Evolutionary conservation across 2,329 filamentous ascomycete genomes (phyloP).

Genomic region (Verticillium dahliae): DNA sequence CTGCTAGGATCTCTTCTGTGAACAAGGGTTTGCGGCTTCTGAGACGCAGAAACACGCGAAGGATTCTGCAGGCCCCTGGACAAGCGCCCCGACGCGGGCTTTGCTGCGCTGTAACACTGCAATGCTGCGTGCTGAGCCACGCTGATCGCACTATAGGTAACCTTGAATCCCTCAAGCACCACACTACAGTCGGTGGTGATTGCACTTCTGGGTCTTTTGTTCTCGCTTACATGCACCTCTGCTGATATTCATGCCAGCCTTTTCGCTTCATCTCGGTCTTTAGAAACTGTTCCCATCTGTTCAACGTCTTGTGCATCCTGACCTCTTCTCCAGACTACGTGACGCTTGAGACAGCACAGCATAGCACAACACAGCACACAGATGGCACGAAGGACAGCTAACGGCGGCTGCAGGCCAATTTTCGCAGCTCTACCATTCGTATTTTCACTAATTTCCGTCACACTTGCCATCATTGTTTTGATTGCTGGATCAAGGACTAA

Average conservation of each 20-base stretch:
- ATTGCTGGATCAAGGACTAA: conserved; percentile 19
- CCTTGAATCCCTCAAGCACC: neutral
- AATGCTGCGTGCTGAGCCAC: neutral
- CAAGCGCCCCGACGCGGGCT: neutral
- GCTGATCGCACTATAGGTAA: neutral
- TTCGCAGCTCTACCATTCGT: conserved; percentile 13
- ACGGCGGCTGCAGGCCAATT: conserved; percentile 1
- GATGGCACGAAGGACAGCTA: conserved; percentile 7
- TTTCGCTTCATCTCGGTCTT: neutral
- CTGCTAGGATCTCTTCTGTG: neutral
- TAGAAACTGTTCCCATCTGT: too few relatives aligned
- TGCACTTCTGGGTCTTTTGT: neutral
- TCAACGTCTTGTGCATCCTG: too few relatives aligned
- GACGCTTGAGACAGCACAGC: too few relatives aligned
- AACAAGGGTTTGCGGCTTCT: neutral
- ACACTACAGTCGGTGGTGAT: neutral
- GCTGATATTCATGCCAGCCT: neutral
- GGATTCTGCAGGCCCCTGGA: neutral
- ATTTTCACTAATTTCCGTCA: conserved; percentile 15
- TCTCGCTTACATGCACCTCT: neutral
- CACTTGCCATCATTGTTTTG: conserved; percentile 19
- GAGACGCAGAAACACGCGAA: neutral
- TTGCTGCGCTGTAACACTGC: neutral
- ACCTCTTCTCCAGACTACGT: too few relatives aligned
- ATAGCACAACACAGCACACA: neutral